Conservation (phyloP, 179 eudicot species). For the Beta macrorhiza region DNA sequence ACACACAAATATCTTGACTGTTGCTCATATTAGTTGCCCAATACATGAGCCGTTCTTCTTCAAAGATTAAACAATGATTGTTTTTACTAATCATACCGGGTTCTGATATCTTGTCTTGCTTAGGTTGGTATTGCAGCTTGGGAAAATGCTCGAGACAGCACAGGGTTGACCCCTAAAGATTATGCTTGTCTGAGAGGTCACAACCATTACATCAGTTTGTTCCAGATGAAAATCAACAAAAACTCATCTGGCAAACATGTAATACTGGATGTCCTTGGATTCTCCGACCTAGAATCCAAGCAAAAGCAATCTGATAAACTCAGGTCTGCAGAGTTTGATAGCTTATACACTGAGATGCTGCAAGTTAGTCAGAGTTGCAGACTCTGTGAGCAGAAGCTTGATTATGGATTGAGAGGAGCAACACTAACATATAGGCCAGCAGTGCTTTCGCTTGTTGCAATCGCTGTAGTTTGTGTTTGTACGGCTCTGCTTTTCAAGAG, state of each 20-base stretch:
- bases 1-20: background rate
- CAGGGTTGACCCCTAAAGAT: slow-evolving; percentile 75
- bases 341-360: slow-evolving; percentile 50
- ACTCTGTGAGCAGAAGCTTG: slow-evolving; percentile 45
- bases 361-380: slow-evolving; percentile 41
- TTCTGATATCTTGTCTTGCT: slow-evolving; percentile 26
- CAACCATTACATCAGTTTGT: slow-evolving; percentile 55
- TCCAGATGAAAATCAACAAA: slow-evolving; percentile 49
- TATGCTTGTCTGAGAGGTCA: slow-evolving; percentile 72
- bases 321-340: slow-evolving; percentile 30
- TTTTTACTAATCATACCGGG: background rate
- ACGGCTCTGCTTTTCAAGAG: slow-evolving; percentile 79
- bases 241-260: slow-evolving; percentile 50
- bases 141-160: slow-evolving; percentile 63
- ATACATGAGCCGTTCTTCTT: background rate
- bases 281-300: slow-evolving; percentile 18
- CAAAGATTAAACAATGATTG: background rate
- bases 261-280: slow-evolving; percentile 53
- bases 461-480: slow-evolving; percentile 92
- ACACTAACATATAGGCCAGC: slow-evolving; percentile 58
- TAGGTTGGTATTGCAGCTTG: slow-evolving; percentile 89
- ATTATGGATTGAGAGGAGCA: slow-evolving; percentile 38
- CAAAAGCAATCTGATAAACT: slow-evolving; percentile 30
- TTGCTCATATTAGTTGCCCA: background rate
- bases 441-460: slow-evolving; percentile 71